A percentile compares a stretch with the other conserved stretches of the same genome.
These are phyloP conservation scores for Trichosanthes cucumerina DNA, from an alignment of 306 rosid genomes.

Conservation along the genomic window DNA sequence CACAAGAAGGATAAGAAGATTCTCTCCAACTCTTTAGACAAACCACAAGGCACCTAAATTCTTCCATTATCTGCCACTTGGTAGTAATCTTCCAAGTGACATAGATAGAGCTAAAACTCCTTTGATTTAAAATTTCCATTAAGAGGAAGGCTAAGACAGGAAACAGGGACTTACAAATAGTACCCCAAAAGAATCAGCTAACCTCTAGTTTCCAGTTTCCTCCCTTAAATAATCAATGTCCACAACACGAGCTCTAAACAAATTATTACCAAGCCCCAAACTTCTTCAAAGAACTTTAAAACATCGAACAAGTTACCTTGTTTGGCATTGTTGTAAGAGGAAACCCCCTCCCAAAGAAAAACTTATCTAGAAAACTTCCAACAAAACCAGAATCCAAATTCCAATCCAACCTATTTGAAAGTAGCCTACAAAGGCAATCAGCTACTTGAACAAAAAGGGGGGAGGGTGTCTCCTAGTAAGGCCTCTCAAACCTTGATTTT, in stretches of 20 bases:
- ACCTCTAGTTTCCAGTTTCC: neutral
- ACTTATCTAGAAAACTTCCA: neutral
- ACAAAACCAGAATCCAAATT: neutral
- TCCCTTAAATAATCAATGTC: neutral
- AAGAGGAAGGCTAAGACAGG: neutral
- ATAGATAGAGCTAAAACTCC: neutral
- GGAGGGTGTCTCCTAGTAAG: neutral
- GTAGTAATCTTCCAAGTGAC: neutral
- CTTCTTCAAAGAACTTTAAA: neutral
- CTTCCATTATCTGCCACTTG: neutral
- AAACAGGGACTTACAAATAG: neutral
- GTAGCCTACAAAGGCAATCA: neutral
- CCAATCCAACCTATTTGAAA: neutral
- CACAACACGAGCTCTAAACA: neutral
- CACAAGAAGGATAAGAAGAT: neutral
- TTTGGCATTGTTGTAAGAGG: neutral
- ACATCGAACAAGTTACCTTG: neutral
- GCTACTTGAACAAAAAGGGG: neutral
- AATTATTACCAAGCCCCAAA: neutral
- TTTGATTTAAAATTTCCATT: neutral
- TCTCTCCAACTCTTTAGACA: neutral
- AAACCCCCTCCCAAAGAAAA: neutral
- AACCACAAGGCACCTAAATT: neutral
- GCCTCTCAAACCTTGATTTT: neutral
- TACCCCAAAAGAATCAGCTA: neutral